Percentiles rank a stretch among this genome's conserved stretches.
These are phyloP conservation scores for Lentinula guzmanii DNA, from an alignment of 768 basidiomycete species.

Conservation along the genomic window DNA sequence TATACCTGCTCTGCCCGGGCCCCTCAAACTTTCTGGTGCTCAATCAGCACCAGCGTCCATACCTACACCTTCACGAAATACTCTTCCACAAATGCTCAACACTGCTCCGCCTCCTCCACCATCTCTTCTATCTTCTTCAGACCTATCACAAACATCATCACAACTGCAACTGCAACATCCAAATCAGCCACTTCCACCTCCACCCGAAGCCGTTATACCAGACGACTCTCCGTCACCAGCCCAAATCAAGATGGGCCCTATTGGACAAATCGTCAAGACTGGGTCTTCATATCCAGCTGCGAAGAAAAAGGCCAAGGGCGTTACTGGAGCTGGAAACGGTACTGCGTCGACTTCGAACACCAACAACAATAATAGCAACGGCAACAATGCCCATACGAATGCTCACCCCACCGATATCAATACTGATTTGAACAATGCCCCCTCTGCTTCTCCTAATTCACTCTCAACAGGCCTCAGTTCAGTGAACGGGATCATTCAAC, in stretches of 20 bases:
- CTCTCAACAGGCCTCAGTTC: not conserved
- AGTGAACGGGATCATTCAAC: conserved; percentile 9
- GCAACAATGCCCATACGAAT: not conserved
- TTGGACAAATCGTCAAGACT: conserved; percentile 66
- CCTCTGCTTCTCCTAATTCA: not conserved
- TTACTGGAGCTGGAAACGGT: conserved; percentile 10
- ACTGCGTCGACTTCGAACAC: conserved; percentile 8
- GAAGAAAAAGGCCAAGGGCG: conserved; percentile 54
- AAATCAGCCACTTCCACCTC: conserved; percentile 9
- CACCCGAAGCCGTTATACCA: conserved; percentile 33
- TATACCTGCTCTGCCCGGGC: not conserved
- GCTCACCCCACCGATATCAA: not conserved
- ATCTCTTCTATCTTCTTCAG: not conserved
- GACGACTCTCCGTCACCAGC: conserved; percentile 58
- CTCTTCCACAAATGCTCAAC: not conserved
- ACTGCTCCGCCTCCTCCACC: not conserved
- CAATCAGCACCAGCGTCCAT: not conserved
- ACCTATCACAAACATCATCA: not conserved
- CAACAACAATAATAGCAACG: not conserved
- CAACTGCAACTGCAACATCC: not conserved
- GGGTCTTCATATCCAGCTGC: conserved; percentile 33
- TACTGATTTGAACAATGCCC: not conserved
- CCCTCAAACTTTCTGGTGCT: not conserved
- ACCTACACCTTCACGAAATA: not conserved
- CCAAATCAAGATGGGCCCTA: conserved; percentile 71